Conservation (phyloP, 2,329 filamentous ascomycete species). For the Sodiomyces alkalinus region DNA sequence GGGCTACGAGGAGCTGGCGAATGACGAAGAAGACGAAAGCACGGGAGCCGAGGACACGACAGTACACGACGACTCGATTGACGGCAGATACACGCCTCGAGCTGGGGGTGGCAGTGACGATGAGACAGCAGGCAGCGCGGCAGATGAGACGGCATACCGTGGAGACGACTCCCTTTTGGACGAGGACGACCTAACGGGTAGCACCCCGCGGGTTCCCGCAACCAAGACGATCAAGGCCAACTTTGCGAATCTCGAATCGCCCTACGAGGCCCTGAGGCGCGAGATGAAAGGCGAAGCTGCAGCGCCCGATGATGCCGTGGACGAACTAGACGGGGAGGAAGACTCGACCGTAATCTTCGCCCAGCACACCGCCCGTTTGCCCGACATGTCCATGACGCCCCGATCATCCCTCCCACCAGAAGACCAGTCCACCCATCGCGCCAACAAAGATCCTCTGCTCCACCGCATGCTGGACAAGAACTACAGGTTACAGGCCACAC, state of each 20-base stretch:
- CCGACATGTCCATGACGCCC: slow-evolving; percentile 49
- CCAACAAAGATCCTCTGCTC: slow-evolving; percentile 58
- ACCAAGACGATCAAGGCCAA: slow-evolving; percentile 33
- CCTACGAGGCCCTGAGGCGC: slow-evolving; percentile 59
- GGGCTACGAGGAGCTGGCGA: slow-evolving; percentile 73
- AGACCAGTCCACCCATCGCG: slow-evolving; percentile 18
- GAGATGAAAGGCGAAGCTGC: slow-evolving; percentile 38
- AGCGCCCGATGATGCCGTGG: slow-evolving; percentile 16
- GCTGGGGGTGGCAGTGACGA: slow-evolving; percentile 20
- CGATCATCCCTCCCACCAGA: slow-evolving; percentile 28
- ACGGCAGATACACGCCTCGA: slow-evolving; percentile 24
- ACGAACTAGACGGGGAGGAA: slow-evolving; percentile 21
- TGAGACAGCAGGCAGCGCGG: slow-evolving; percentile 18
- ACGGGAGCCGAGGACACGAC: slow-evolving; percentile 35
- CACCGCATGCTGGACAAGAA: slow-evolving; percentile 92
- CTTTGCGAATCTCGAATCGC: slow-evolving; percentile 55
- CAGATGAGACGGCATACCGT: slow-evolving; percentile 20
- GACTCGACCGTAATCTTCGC: slow-evolving; percentile 34
- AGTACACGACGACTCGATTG: slow-evolving; percentile 39
- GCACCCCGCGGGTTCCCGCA: slow-evolving; percentile 47
- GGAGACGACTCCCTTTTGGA: slow-evolving; percentile 54
- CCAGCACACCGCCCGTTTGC: slow-evolving; percentile 38
- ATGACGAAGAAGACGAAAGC: slow-evolving; percentile 39
- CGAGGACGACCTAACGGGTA: slow-evolving; percentile 49
- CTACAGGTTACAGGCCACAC: slow-evolving; percentile 86